Evolutionary conservation across 805 yeast species (phyloP), one percentile per base, ranked within the genome.

Genomic region (baker's yeast (Saccharomyces cerevisiae)): DNA sequence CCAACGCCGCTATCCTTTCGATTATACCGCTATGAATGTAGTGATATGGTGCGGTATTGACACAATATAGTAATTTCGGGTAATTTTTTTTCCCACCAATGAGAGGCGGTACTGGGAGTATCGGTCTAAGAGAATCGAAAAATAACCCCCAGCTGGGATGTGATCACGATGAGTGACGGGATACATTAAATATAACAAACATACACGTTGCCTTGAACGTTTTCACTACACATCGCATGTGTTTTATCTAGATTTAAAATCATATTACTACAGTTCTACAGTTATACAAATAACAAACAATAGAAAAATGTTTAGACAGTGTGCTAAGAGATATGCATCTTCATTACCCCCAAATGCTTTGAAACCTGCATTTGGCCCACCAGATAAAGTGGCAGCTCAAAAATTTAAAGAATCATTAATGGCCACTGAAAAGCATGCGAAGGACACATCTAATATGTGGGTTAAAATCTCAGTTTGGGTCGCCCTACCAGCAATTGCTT

Each of bases 351-450:
- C 73, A 61, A 66, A 73, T 64, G 78, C 78, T 49, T 52, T 69
- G 57, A 67, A 75, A 57, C 79, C 79, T 62, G 83, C 82, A 27
- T 79, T 74, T 70, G 68, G 70, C 52, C 77, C 73, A 56, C 70
- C 70, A 51, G 65, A 71, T 60, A 62, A 62, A 61, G 82, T 79
- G 61, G 86, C 87, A 62, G 95, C 89, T 58, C 79, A 81, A 63
- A 89, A 81, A 36, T 89, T 82, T 78, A 77, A 75, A 67, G 79
- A 81, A 64, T 76, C 77, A 51, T 59, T 78, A 59, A 80, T 81
- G 62, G 88, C 85, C 62, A 80, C 87, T 68, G 78, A 77, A 66
- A 84, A 84, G 70, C 99, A 92, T 76, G 91, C 97, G 55, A 77
- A 73, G 58, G 79, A 80, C 60, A 85, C 96, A 60, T 79, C 95